phyloP scores from a whole-genome alignment of 148 eudicot species.

The Chenopodium album region DNA sequence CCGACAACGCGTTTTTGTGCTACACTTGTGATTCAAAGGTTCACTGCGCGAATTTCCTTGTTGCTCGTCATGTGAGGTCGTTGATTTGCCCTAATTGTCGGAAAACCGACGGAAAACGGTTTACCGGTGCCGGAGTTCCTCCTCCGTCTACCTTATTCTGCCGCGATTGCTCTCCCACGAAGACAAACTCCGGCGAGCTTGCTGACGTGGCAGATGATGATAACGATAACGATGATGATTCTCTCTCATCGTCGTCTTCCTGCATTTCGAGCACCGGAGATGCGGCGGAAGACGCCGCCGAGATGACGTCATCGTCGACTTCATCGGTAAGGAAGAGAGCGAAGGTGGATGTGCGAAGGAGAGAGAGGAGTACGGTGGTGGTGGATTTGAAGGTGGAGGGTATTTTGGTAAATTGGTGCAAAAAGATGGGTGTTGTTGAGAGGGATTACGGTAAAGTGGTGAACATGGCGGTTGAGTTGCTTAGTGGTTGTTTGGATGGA shows the following conservation, averaged over 20 bases:
- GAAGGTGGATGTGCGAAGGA: background rate
- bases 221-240: background rate
- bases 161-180: slow-evolving; percentile 29
- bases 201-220: no score
- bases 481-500: slow-evolving; percentile 26
- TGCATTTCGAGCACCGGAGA: slow-evolving; percentile 35
- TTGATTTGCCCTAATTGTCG: slow-evolving; percentile 38
- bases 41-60: slow-evolving; percentile 67
- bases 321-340: slow-evolving; percentile 22
- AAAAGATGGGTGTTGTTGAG: slow-evolving; percentile 30
- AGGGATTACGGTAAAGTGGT: background rate
- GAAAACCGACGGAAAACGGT: slow-evolving; percentile 9
- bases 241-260: slow-evolving; percentile 28
- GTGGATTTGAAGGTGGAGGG: slow-evolving; percentile 46
- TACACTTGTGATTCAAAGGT: slow-evolving; percentile 45
- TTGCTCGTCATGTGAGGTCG: slow-evolving; percentile 60
- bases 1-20: slow-evolving; percentile 62
- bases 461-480: slow-evolving; percentile 26
- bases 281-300: background rate
- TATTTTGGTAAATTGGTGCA: slow-evolving; percentile 58
- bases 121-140: slow-evolving; percentile 32
- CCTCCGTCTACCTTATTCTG: slow-evolving; percentile 9
- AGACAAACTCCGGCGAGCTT: no score
- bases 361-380: background rate
- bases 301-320: background rate